Percentiles rank a stretch among this genome's conserved stretches.
Evolutionary conservation across 805 yeast genomes (phyloP).

Genomic region (Priceomyces medius): DNA sequence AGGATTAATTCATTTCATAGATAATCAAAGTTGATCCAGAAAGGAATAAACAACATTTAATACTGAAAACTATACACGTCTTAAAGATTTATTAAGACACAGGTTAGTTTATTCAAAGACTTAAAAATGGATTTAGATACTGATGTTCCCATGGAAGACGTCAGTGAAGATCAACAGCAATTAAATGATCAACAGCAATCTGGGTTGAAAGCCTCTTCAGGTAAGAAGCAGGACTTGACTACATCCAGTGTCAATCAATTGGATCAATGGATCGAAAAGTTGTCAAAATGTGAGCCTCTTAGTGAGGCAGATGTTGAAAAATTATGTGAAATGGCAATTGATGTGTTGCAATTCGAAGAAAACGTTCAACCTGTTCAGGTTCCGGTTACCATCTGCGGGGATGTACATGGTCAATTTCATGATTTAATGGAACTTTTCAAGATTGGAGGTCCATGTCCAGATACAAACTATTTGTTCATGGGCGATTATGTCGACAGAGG

Average conservation of each 20-base stretch:
- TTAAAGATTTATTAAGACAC: no score
- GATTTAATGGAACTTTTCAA: constrained; percentile 90
- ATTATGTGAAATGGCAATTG: constrained; percentile 87
- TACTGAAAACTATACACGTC: no score
- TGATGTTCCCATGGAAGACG: constrained; percentile 85
- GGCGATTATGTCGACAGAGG: constrained; percentile 88
- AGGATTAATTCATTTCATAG: background rate
- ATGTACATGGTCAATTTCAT: constrained; percentile 95
- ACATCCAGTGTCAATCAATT: constrained; percentile 59
- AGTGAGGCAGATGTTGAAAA: constrained; percentile 75
- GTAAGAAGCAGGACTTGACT: constrained; percentile 33
- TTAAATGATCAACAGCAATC: constrained; percentile 20
- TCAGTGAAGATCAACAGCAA: constrained; percentile 45
- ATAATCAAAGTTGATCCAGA: background rate
- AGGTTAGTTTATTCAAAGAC: background rate
- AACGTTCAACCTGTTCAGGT: constrained; percentile 94
- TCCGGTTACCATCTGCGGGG: constrained; percentile 97
- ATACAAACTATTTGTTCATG: constrained; percentile 48
- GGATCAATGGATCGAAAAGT: constrained; percentile 84
- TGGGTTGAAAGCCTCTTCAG: constrained; percentile 24
- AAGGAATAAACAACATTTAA: background rate
- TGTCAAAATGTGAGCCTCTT: constrained; percentile 77
- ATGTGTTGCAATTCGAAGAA: constrained; percentile 85
- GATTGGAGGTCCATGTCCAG: constrained; percentile 68
- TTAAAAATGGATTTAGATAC: constrained; percentile 69